Conservation (phyloP, 192 early-diverging fungal species). For the Thamnidium elegans region DNA sequence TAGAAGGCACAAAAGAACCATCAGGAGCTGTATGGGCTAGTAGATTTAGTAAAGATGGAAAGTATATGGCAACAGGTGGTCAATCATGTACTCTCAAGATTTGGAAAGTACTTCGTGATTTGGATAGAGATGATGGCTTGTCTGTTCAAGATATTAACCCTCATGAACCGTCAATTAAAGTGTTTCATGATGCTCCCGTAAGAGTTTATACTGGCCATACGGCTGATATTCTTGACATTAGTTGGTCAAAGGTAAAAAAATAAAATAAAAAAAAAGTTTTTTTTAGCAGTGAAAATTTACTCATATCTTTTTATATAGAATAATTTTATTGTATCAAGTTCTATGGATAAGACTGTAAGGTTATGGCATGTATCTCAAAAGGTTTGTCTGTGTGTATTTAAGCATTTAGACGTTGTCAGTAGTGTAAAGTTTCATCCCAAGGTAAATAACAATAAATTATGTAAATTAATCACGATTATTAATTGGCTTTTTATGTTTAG, state of each 20-base stretch:
- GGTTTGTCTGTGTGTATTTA: conserved; percentile 77
- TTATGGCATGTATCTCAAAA: conserved; percentile 76
- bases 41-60: conserved; percentile 76
- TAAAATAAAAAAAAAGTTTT: no score
- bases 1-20: conserved; percentile 7
- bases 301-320: conserved; percentile 32
- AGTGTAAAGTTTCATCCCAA: conserved; percentile 77
- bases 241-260: conserved; percentile 62
- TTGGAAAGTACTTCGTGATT: conserved; percentile 49
- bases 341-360: conserved; percentile 80
- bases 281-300: background rate
- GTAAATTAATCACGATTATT: background rate
- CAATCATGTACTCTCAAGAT: conserved; percentile 68
- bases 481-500: conserved; percentile 15
- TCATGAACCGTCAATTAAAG: conserved; percentile 26
- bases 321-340: conserved; percentile 77
- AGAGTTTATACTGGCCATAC: conserved; percentile 75
- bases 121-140: conserved; percentile 3
- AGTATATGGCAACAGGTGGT: conserved; percentile 78
- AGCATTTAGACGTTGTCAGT: conserved; percentile 76
- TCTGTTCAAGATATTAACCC: conserved; percentile 1
- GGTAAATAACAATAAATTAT: conserved; percentile 12
- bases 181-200: conserved; percentile 65
- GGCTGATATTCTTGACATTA: conserved; percentile 66
- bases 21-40: conserved; percentile 64